Base-by-base conservation (phyloP, 2,329 filamentous ascomycete genomes). In the Paecilomyces dactylethromorphus region DNA sequence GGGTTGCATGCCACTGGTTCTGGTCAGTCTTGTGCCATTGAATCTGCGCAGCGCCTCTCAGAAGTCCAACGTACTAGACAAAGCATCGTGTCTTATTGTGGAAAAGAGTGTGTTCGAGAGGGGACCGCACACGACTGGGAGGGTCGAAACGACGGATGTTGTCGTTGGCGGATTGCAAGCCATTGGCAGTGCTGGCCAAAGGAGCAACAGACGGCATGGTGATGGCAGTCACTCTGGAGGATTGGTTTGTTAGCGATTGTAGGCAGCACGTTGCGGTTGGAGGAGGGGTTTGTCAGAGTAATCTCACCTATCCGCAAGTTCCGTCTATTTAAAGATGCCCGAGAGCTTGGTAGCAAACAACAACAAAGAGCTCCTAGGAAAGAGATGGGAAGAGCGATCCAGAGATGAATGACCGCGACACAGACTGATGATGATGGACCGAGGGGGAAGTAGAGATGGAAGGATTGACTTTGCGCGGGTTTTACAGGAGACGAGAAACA, bases 51-150 rank as follows among this genome's bases (percentile, higher is more conserved):
- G 35, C 45, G 59, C 63, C 69, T 33, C 15, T 51, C 21, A 24
- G 21, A 33, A 12, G 52, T 31, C 53, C 51, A 22, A 79, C 84
- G 81, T 79, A 87, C 84, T 99, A 99, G 79, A 99, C 94, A 77
- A 99, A 96, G 84, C 94, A 97, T 93, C 94, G 86, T 76, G 94
- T 97, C 90, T 97, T 99, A 81, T 92, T 87, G 85, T 94, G 94
- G 88, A 97, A 99, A 74, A 99, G 91, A 63, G 90, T 89, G 79
- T 97, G 91, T 73, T 87, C 84, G 67, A 91, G 87, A 68, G 94
- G 94, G 84, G 90, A 96, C 81, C 95, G 79, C 65, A 92, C 91
- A 73, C 94, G 87, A 82, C 91, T 96, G 68, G 94, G 91, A 71
- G 93, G 91, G 70, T 88, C 86, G 79, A 99, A 99, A 70, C 94